Evolutionary conservation across 768 basidiomycete species (phyloP).

Genomic region (Leccinum ochraceum): DNA sequence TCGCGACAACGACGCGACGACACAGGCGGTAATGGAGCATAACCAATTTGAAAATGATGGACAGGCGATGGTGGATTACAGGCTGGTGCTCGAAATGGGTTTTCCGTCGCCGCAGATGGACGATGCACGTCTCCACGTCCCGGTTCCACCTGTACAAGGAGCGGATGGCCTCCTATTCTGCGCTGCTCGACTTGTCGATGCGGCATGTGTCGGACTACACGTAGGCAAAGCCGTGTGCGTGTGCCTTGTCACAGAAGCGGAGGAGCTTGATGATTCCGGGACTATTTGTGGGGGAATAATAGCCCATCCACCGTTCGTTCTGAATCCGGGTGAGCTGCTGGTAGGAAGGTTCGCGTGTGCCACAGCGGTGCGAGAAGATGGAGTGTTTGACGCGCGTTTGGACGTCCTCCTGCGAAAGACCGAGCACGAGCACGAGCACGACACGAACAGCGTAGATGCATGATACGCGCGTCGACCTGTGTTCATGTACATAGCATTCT

Average conservation of each 20-base stretch:
- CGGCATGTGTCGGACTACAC: slow-evolving; percentile 16
- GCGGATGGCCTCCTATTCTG: slow-evolving; percentile 8
- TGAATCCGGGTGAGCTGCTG: background rate
- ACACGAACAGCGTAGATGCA: background rate
- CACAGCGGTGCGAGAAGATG: slow-evolving; percentile 18
- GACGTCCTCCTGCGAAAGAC: slow-evolving; percentile 7
- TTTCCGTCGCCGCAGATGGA: slow-evolving; percentile 12
- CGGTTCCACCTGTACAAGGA: slow-evolving; percentile 6
- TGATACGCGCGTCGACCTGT: background rate
- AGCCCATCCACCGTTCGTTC: background rate
- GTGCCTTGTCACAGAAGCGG: slow-evolving; percentile 9
- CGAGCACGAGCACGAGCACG: background rate
- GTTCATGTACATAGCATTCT: background rate
- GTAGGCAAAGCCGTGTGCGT: slow-evolving; percentile 7
- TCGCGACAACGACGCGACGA: too few species aligned
- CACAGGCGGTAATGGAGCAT: background rate
- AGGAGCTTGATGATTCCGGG: slow-evolving; percentile 6
- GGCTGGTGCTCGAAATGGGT: slow-evolving; percentile 11
- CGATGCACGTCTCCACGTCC: slow-evolving; percentile 9
- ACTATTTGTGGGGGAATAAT: background rate
- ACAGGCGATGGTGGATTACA: slow-evolving; percentile 34
- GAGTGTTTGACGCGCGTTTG: slow-evolving; percentile 9
- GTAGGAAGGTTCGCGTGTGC: slow-evolving; percentile 7
- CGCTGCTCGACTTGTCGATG: slow-evolving; percentile 17
- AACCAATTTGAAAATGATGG: background rate